A percentile compares a stretch with the other conserved stretches of the same genome.
Evolutionary conservation across 148 eudicot species (phyloP).

Genomic region (Rhododendron ferrugineum): DNA sequence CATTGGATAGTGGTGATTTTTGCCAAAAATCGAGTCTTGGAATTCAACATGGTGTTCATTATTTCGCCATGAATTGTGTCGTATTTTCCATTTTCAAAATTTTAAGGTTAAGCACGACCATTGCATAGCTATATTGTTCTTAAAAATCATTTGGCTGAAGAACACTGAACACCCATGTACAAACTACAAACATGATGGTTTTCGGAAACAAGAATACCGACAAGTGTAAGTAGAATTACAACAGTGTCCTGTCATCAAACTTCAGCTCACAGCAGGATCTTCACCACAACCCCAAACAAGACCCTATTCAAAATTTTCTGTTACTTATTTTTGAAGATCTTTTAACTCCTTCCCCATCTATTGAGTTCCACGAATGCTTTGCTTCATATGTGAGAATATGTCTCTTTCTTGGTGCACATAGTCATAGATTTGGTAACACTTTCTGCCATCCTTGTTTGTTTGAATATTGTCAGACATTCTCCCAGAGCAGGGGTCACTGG

Average conservation of each 20-base stretch:
- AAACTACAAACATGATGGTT: too few relatives aligned
- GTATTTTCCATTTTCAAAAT: neutral
- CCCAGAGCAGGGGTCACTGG: constrained; percentile 74
- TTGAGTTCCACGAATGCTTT: neutral
- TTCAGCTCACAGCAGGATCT: neutral
- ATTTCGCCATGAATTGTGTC: too few relatives aligned
- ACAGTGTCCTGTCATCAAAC: neutral
- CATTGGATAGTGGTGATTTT: neutral
- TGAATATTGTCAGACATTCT: constrained; percentile 50
- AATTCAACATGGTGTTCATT: neutral
- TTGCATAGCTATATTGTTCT: too few relatives aligned
- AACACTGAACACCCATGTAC: too few relatives aligned
- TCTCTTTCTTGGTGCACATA: neutral
- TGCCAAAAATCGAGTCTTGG: neutral
- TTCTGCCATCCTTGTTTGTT: neutral
- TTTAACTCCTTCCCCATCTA: neutral
- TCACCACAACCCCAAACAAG: neutral
- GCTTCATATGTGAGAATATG: too few relatives aligned
- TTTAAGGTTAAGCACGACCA: neutral
- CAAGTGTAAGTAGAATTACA: neutral
- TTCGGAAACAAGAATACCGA: too few relatives aligned
- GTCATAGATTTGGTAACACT: neutral
- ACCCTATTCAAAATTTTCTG: neutral
- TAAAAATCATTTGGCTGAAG: too few relatives aligned
- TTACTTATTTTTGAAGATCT: neutral